A percentile compares a stretch with the other conserved stretches of the same genome.
phyloP scores from a whole-genome alignment of 2,329 filamentous ascomycete genomes.

The Epichloe gansuensis region DNA sequence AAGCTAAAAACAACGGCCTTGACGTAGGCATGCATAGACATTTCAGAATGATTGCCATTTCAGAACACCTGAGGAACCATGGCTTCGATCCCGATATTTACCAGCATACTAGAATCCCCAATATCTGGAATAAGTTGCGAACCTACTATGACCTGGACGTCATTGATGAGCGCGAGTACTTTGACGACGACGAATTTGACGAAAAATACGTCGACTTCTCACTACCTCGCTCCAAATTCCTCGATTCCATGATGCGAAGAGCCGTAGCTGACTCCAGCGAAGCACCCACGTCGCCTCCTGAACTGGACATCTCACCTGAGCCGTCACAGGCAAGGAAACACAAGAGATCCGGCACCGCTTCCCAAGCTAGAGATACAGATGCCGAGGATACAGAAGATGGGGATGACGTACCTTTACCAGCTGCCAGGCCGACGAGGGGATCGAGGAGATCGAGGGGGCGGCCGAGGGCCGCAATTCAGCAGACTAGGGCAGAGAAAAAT shows the following conservation, averaged over 20 bases:
- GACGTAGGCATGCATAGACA: slow-evolving; percentile 75
- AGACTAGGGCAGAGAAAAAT: slow-evolving; percentile 22
- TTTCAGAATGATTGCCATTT: slow-evolving; percentile 81
- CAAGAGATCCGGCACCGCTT: slow-evolving; percentile 28
- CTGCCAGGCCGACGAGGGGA: slow-evolving; percentile 28
- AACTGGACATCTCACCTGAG: slow-evolving; percentile 28
- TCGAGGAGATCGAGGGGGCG: slow-evolving; percentile 25
- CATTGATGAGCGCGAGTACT: slow-evolving; percentile 73
- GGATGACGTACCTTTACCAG: slow-evolving; percentile 26
- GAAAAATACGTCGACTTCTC: slow-evolving; percentile 56
- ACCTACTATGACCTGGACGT: slow-evolving; percentile 75
- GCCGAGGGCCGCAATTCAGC: slow-evolving; percentile 30
- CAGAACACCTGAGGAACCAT: slow-evolving; percentile 66
- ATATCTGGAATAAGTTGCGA: slow-evolving; percentile 81
- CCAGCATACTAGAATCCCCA: slow-evolving; percentile 75
- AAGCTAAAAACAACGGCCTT: not conserved
- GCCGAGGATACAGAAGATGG: slow-evolving; percentile 37
- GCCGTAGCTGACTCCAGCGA: slow-evolving; percentile 34
- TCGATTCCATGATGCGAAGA: slow-evolving; percentile 34
- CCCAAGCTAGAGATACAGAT: slow-evolving; percentile 29
- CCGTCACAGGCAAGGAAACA: slow-evolving; percentile 28
- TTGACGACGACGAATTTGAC: slow-evolving; percentile 45
- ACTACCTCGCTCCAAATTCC: slow-evolving; percentile 38
- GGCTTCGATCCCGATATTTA: slow-evolving; percentile 60
- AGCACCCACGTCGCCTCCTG: slow-evolving; percentile 33